Evolutionary conservation across 225 moss, liverwort and hornwort species (phyloP).

Genomic region (Anthoceros angustus): DNA sequence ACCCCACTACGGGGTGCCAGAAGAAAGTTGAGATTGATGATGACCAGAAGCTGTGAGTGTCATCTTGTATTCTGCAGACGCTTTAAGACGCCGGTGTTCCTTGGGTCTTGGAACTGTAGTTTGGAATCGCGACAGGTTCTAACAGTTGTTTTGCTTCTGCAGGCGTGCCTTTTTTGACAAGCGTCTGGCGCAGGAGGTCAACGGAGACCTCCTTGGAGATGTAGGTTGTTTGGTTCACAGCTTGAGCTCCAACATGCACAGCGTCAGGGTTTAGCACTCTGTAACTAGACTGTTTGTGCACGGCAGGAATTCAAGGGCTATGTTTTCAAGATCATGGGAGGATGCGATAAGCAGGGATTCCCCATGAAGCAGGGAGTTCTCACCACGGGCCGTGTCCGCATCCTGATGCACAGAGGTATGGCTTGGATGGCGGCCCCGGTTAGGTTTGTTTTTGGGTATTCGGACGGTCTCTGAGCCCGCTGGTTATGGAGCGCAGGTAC

Average conservation of each 20-base stretch:
- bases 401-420: constrained; percentile 75
- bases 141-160: not conserved
- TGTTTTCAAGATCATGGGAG: constrained; percentile 91
- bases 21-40: constrained; percentile 94
- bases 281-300: not conserved
- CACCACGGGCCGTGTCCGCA: constrained; percentile 60
- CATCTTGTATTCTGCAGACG: not conserved
- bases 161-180: constrained; percentile 78
- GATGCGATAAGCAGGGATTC: constrained; percentile 88
- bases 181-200: constrained; percentile 79
- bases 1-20: constrained; percentile 91
- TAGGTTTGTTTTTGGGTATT: not conserved
- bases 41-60: constrained; percentile 63
- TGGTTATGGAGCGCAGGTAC: constrained; percentile 26
- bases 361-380: constrained; percentile 92
- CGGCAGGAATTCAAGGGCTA: constrained; percentile 74
- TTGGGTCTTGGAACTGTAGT: too few relatives aligned
- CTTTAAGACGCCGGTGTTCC: not conserved
- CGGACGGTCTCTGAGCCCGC: not conserved
- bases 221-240: constrained; percentile 10
- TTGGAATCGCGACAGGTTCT: not conserved
- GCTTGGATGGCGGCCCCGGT: constrained; percentile 12
- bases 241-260: too few relatives aligned
- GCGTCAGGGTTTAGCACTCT: not conserved
- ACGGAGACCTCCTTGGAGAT: constrained; percentile 53